Base-by-base conservation (phyloP, 2,329 filamentous ascomycete genomes). In the Cytospora schulzeri region DNA sequence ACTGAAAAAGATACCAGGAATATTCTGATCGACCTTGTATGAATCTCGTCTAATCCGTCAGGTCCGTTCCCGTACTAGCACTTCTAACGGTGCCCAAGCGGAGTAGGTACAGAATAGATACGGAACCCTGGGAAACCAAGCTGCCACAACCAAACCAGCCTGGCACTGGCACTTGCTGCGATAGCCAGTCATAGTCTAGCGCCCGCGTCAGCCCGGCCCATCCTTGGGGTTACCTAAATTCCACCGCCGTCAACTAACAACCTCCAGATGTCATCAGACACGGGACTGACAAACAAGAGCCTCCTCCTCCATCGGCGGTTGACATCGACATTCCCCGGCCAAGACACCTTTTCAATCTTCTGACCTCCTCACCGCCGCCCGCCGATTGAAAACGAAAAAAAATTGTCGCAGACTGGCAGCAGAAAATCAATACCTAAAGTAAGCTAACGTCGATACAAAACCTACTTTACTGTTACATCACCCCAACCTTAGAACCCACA, bases 61-160 rank as follows among this genome's bases (percentile, higher is more conserved):
- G 17, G 22, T n/a, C 19, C 41, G 41, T 45, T 45, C 41, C 17
- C 6, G n/a, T 45, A n/a, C 19, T 22, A 48, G 45, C 60, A 62
- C 28, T 15, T 59, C 50, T 22, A 59, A 55, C 7, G 60, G 35
- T 66, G 64, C 64, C 64, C 64, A 63, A 66, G 64, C 64, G 60
- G 64, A 63, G 63, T n/a, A n/a, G n/a, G n/a, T 38, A 22, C n/a
- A n/a, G 22, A 31, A 19, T 62, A 15, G 3, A 4, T 22, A n/a
- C 52, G 17, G 38, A 55, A n/a, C 53, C 14, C 29, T 31, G 29
- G 29, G 4, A 31, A 9, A 31, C 29, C 29, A 31, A 31, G 29
- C 19, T 12, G 22, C 19, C 17, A 26, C 26, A 41, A 50, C 26
- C 26, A 64, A 41, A 56, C 29, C 29, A 31, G 29, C 29, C 9